Conservation (phyloP, 495 filamentous ascomycete species). For the Aspergillus kassunensis region DNA sequence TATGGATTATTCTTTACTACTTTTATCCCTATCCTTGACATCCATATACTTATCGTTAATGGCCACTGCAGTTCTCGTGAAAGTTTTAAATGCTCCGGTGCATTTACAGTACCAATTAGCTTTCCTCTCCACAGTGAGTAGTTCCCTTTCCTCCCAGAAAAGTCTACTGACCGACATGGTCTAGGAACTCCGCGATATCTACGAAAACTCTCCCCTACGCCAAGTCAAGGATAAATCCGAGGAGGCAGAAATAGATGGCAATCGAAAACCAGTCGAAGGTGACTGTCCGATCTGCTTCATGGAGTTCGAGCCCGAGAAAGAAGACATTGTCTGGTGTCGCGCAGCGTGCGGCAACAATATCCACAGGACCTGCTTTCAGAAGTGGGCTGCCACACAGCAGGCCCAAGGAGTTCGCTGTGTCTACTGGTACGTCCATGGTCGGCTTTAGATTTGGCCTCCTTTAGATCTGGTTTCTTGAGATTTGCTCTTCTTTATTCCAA, state of each 20-base stretch:
- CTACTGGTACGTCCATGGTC: too few species aligned
- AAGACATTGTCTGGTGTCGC: conserved; percentile 66
- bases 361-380: conserved; percentile 66
- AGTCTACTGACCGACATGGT: too few species aligned
- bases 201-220: conserved; percentile 32
- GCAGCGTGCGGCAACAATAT: conserved; percentile 75
- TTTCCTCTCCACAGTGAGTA: conserved; percentile 52
- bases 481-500: too few species aligned
- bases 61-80: conserved; percentile 51
- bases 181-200: conserved; percentile 57
- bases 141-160: background rate
- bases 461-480: too few species aligned
- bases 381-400: conserved; percentile 60
- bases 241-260: conserved; percentile 32
- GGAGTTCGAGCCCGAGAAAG: conserved; percentile 54
- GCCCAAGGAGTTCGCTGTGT: conserved; percentile 59
- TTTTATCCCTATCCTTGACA: conserved; percentile 10
- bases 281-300: conserved; percentile 80
- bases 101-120: conserved; percentile 72
- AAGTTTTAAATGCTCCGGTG: conserved; percentile 59
- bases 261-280: conserved; percentile 62
- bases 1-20: conserved; percentile 9
- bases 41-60: conserved; percentile 16
- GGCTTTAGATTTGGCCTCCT: too few species aligned
- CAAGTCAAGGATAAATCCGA: conserved; percentile 14